Base-by-base conservation (phyloP, 768 basidiomycete genomes). In the Trametes gibbosa region DNA sequence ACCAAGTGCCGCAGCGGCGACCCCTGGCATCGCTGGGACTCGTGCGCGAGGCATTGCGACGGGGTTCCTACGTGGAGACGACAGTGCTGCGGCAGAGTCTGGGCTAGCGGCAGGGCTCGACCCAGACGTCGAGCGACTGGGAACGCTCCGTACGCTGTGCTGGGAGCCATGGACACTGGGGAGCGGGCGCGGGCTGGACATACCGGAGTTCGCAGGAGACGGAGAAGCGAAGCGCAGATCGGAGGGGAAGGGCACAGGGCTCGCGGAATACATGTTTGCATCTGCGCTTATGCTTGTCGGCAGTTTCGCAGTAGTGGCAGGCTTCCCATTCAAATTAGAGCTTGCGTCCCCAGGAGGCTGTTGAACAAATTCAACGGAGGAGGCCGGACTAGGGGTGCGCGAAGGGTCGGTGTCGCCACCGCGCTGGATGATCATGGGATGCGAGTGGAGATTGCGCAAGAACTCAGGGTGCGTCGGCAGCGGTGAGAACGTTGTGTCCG, bases 401-500 rank as follows among this genome's bases (percentile, higher is more conserved):
- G 39, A 10, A 34, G 13, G 10, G 0, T 37, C 42, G 6, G 19
- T 13, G 2, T 13, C 43, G 21, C 12, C 21, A 1, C 10, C 21
- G 45, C 45, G 50, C 46, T 62, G 51, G 23, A 54, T 58, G 56
- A 62, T 62, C 46, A 62, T 52, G 5, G 61, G 61, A 34, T 62
- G 61, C 10, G 61, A 62, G 21, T 58, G 50, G 12, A 62, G 42
- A 52, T 50, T 50, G 24, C 56, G 51, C 32, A 62, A 24, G 41
- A 62, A 62, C 29, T 62, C 61, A 25, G 61, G 61, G 23, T 62
- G 56, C n/a, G 51, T 54, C 24, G 60, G 60, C 19, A 62, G 50
- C 35, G 61, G 56, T 5, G 61, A 49, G 34, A 50, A 47, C 3
- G 56, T 53, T 34, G 51, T 54, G 40, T 62, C 43, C 12, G 61